Evolutionary conservation across 495 filamentous ascomycete species (phyloP), one percentile per base, ranked within the genome.

Genomic region (Annulohypoxylon bovei): DNA sequence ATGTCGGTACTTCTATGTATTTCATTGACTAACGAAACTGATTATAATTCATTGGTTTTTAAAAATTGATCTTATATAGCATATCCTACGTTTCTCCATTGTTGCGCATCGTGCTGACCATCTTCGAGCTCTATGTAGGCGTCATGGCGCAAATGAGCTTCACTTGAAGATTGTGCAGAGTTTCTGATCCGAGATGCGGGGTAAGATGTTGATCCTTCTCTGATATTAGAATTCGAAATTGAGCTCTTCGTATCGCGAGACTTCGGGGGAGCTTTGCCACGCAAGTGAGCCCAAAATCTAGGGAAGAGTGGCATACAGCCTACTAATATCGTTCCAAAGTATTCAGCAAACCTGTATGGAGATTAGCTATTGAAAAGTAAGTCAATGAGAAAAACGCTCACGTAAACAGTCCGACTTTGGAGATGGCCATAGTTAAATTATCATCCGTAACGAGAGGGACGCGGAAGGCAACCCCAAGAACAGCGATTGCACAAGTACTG

Each of bases 341-440:
- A 76, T 49, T 78, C 76, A 33, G 59, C 46, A n/a, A 62, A 53
- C 7, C 59, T 62, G 14, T 32, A 6, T 16, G 27, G 22, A 6
- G 1, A 52, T 52, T 32, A 52, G 16, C 25, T 1, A 1, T 12
- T 16, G 11, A 4, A 32, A 1, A 18, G 25, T 11, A 25, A 27
- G 1, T 49, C 22, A 4, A 5, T 4, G 12, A n/a, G 7, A 14
- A 2, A 1, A 27, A 27, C 3, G 79, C 78, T 46, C 79, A 83
- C 60, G 82, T 76, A 65, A 72, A 76, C 22, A 77, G 67, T 18
- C 76, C 74, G n/a, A 77, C 76, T 55, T 75, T 76, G 9, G 74
- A 53, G 35, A 76, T 70, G 8, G 70, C 60, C 68, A 70, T 74
- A 1, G 76, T 76, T 18, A 76, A 37, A 39, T 77, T 72, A n/a